Conservation (phyloP, 208 protist species). For the Crithidia expoeki region DNA sequence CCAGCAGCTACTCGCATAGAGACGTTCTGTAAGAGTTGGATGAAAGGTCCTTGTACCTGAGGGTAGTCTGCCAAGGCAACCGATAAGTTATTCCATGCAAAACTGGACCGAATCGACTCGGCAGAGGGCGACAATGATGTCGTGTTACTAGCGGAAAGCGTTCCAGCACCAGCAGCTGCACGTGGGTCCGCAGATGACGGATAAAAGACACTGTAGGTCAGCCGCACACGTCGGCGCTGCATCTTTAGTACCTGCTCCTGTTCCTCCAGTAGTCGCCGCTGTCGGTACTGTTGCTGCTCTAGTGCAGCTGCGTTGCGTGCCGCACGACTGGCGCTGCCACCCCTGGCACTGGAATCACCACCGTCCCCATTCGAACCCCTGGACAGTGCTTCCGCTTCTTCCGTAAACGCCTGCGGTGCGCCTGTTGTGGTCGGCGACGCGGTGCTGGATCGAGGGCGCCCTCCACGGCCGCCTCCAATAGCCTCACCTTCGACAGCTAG, state of each 20-base stretch:
- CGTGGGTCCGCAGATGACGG: background rate
- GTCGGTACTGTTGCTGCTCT: conserved; percentile 18
- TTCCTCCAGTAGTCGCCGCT: conserved; percentile 15
- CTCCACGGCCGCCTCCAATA: background rate
- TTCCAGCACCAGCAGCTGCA: background rate
- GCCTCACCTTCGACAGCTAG: background rate
- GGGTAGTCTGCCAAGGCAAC: background rate
- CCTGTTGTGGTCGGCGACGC: background rate
- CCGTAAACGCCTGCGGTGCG: background rate
- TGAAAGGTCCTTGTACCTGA: background rate
- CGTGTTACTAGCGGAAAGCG: background rate
- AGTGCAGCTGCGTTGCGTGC: background rate
- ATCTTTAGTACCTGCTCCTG: conserved; percentile 11
- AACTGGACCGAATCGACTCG: background rate
- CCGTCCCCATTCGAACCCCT: no score
- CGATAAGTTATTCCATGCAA: conserved; percentile 17
- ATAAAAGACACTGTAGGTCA: conserved; percentile 30
- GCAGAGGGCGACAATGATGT: background rate
- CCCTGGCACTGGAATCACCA: no score
- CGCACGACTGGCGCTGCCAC: background rate
- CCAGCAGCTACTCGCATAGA: background rate
- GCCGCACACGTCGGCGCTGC: conserved; percentile 26
- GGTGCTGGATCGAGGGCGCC: background rate
- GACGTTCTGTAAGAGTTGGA: background rate
- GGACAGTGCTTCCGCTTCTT: background rate